A percentile compares a stretch with the other conserved stretches of the same genome.
phyloP scores from a whole-genome alignment of 192 early-diverging fungal genomes.

The Lobulomyces angularis region DNA sequence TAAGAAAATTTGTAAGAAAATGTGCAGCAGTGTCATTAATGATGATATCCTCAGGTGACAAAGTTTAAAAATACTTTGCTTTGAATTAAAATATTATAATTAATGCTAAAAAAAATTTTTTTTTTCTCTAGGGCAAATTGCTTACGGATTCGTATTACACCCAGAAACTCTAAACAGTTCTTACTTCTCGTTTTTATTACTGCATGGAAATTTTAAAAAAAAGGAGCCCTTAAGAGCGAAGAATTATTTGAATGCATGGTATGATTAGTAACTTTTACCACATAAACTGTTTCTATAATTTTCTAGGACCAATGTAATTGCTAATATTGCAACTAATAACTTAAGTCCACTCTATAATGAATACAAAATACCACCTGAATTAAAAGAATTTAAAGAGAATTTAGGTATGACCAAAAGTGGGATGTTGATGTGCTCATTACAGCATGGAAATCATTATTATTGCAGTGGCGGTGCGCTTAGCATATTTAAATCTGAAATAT shows the following conservation, averaged over 20 bases:
- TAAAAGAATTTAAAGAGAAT: conserved; percentile 14
- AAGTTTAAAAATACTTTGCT: too few relatives aligned
- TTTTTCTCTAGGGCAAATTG: conserved; percentile 10
- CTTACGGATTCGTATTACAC: conserved; percentile 22
- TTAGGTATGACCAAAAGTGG: conserved; percentile 15
- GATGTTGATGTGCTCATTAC: conserved; percentile 21
- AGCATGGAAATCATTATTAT: conserved; percentile 14
- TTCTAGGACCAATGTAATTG: too few relatives aligned
- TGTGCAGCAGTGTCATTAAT: conserved; percentile 10
- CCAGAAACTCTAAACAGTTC: conserved; percentile 23
- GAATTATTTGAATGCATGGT: conserved; percentile 12
- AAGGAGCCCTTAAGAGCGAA: conserved; percentile 10
- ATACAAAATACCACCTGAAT: conserved; percentile 7
- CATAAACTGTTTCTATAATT: too few relatives aligned
- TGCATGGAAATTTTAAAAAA: conserved; percentile 20
- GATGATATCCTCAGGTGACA: conserved; percentile 26
- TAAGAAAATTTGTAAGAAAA: conserved; percentile 15
- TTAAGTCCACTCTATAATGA: conserved; percentile 1
- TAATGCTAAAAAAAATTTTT: not conserved
- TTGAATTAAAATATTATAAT: not conserved
- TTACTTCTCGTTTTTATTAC: conserved; percentile 21
- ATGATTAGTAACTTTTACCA: conserved; percentile 3
- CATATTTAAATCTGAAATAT: conserved; percentile 16
- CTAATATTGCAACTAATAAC: conserved; percentile 12
- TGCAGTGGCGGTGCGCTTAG: conserved; percentile 11